Evolutionary conservation across 495 filamentous ascomycete species (phyloP), one percentile per base, ranked within the genome.

Genomic region (Massariosphaeria phaeospora): DNA sequence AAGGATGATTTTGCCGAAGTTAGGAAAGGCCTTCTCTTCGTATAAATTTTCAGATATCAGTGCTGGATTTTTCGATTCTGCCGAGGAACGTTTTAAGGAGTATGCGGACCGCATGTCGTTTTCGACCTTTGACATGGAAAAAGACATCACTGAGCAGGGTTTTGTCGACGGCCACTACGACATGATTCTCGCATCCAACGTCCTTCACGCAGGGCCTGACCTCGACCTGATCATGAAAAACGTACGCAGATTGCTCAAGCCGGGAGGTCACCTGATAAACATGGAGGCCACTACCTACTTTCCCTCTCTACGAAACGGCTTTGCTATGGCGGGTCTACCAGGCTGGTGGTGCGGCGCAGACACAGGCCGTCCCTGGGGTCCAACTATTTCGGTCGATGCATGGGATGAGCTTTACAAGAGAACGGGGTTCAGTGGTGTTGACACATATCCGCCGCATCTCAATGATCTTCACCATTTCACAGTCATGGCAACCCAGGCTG

Each of bases 81-180:
- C 53, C 1, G 18, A 3, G 3, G 30, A 39, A 8, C 2, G 4
- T 12, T 60, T 60, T 18, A 15, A 20, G 6, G 15, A 21, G 3
- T 41, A 45, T 41, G 30, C 5, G 3, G 45, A 69, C 23, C 33
- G 66, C 34, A 75, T 84, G 35, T 64, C 73, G 0, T 61, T 57
- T 29, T 38, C 17, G 3, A 26, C 12, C 7, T 33, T 61, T 1
- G 51, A 61, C 27, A 26, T 42, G 15, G 46, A 51, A 26, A 27
- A 25, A 40, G 12, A 23, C 9, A 34, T 39, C 3, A 11, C 24
- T 1, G n/a, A 26, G 1, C 58, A 61, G 31, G 58, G 53, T 8
- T 57, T 45, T 20, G 13, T 30, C 3, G 27, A 34, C 12, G 7
- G 23, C 7, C 54, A 57, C 0, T 61, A 56, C 26, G 58, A 61